Evolutionary conservation across 805 yeast genomes (phyloP).

Genomic region (Debaryomyces tyrocola): DNA sequence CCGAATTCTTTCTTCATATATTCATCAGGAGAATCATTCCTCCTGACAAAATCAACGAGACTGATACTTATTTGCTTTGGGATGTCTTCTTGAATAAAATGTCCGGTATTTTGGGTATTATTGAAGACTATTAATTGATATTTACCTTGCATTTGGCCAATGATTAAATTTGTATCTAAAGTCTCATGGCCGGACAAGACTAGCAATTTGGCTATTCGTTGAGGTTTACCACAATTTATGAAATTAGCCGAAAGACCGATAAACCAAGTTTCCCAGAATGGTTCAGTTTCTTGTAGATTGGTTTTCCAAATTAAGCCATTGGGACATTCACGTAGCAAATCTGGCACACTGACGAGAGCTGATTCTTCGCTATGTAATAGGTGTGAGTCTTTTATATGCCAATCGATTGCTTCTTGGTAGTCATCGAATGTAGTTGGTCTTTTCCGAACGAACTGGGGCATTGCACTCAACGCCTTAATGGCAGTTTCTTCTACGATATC

Average conservation of each 20-base stretch:
- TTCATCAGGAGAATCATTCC: conserved; percentile 40
- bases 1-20: conserved; percentile 30
- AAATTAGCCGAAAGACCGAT: conserved; percentile 56
- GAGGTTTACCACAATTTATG: conserved; percentile 32
- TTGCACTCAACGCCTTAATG: conserved; percentile 59
- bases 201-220: conserved; percentile 57
- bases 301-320: conserved; percentile 56
- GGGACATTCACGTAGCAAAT: conserved; percentile 41
- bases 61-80: conserved; percentile 67
- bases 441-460: conserved; percentile 63
- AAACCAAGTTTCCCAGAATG: conserved; percentile 88
- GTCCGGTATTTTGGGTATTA: conserved; percentile 63
- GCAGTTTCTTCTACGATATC: conserved; percentile 97
- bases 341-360: conserved; percentile 79
- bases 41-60: conserved; percentile 47
- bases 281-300: conserved; percentile 58
- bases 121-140: conserved; percentile 82
- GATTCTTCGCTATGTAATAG: conserved; percentile 57
- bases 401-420: conserved; percentile 63
- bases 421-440: conserved; percentile 63
- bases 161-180: conserved; percentile 78
- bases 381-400: conserved; percentile 65
- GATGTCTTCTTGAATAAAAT: conserved; percentile 91
- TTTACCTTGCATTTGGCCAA: conserved; percentile 98
- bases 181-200: conserved; percentile 88